Conservation (phyloP, 2,329 filamentous ascomycete species). For the Anthostomella pinea region DNA sequence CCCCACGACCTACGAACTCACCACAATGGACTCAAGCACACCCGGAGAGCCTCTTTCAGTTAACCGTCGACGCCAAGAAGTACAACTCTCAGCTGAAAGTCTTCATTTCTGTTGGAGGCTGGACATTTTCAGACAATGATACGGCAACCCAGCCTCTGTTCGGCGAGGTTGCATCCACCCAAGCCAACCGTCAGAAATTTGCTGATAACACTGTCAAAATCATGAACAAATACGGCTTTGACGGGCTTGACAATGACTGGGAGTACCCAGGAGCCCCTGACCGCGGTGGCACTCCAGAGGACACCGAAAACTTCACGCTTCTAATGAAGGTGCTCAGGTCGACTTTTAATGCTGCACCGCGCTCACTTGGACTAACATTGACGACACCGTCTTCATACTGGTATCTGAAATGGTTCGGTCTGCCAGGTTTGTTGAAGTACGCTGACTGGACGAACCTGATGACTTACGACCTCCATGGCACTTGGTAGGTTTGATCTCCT, state of each 20-base stretch:
- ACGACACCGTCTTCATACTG: slow-evolving; percentile 21
- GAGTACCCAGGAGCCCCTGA: slow-evolving; percentile 27
- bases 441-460: slow-evolving; percentile 42
- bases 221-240: slow-evolving; percentile 22
- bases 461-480: slow-evolving; percentile 42
- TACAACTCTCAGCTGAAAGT: slow-evolving; percentile 27
- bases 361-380: slow-evolving; percentile 14
- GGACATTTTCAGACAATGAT: slow-evolving; percentile 36
- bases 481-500: too few relatives aligned
- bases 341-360: slow-evolving; percentile 2
- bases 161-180: slow-evolving; percentile 17
- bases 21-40: slow-evolving; percentile 25
- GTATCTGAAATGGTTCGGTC: slow-evolving; percentile 29
- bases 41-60: slow-evolving; percentile 15
- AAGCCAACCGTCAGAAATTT: slow-evolving; percentile 16
- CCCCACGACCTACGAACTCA: slow-evolving; percentile 29
- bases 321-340: slow-evolving; percentile 44
- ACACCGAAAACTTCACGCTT: slow-evolving; percentile 21
- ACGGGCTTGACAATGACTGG: slow-evolving; percentile 29
- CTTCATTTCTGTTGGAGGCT: slow-evolving; percentile 40
- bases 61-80: slow-evolving; percentile 32
- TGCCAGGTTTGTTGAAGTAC: slow-evolving; percentile 18
- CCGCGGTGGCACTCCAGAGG: slow-evolving; percentile 19
- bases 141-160: slow-evolving; percentile 27
- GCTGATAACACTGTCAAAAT: slow-evolving; percentile 20